Conservation (phyloP, 2,329 filamentous ascomycete genomes). For the Neofusicoccum ribis region DNA sequence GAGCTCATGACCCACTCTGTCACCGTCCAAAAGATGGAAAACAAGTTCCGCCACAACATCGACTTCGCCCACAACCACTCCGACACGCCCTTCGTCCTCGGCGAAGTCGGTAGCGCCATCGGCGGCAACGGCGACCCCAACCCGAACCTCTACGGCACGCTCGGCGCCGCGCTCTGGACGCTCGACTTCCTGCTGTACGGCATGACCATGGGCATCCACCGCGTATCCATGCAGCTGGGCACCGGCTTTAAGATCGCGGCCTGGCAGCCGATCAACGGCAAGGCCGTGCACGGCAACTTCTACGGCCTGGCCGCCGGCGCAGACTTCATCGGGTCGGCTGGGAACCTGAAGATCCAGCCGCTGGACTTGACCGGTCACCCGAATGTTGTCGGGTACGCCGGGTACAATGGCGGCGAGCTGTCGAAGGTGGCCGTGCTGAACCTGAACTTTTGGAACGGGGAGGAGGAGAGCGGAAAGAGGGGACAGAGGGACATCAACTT, state of each 20-base stretch:
- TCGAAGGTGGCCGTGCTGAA: neutral
- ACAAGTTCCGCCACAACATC: neutral
- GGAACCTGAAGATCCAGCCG: neutral
- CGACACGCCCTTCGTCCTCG: neutral
- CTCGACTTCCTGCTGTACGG: constrained; percentile 6
- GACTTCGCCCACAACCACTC: no score
- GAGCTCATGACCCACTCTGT: neutral
- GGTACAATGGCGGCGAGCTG: neutral
- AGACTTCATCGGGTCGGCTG: neutral
- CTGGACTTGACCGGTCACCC: neutral
- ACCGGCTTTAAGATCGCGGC: neutral
- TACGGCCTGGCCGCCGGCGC: neutral
- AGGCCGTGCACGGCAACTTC: neutral
- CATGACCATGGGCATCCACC: neutral
- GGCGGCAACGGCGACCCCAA: no score
- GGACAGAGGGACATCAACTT: fast-evolving
- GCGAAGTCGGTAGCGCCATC: neutral
- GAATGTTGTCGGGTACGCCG: neutral
- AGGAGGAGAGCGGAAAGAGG: fast-evolving
- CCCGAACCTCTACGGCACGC: neutral
- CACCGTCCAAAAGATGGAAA: neutral
- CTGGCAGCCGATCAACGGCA: neutral
- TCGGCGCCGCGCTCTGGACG: constrained; percentile 2
- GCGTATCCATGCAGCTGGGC: neutral
- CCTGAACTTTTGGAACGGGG: neutral